Conservation (phyloP, 441 rosid genomes). For the Populus tomentosa region DNA sequence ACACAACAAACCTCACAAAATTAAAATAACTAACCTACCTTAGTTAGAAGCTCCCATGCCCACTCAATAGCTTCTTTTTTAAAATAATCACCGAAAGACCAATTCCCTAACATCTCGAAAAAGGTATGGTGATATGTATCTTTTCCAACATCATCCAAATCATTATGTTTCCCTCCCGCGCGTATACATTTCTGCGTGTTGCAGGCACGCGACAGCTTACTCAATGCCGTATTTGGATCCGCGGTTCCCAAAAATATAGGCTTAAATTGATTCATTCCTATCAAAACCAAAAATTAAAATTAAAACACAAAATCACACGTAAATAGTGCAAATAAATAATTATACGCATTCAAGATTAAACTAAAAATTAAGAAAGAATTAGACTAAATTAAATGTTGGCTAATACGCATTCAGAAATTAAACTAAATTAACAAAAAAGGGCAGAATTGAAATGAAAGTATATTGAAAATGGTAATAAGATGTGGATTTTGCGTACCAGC, state of each 20-base stretch:
- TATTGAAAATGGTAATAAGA: neutral
- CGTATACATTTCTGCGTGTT: constrained; percentile 98
- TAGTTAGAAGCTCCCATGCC: constrained; percentile 95
- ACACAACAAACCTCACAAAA: neutral
- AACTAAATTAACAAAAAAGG: neutral
- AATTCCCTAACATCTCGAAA: constrained; percentile 98
- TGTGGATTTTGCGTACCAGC: constrained; percentile 47
- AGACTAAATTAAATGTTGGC: neutral
- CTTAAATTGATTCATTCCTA: constrained; percentile 96
- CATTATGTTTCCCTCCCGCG: constrained; percentile 98
- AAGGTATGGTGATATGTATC: constrained; percentile 98
- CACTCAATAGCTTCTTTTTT: constrained; percentile 88
- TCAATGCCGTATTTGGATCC: constrained; percentile 74
- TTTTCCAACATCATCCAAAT: constrained; percentile 97
- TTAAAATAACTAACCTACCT: constrained; percentile 30
- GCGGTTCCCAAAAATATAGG: constrained; percentile 89
- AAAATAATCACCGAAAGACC: constrained; percentile 98
- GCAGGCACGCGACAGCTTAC: constrained; percentile 75
- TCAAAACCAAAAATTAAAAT: neutral
- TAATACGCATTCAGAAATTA: neutral
- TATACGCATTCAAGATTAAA: neutral
- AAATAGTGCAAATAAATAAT: neutral
- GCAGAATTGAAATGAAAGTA: neutral
- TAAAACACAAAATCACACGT: neutral
- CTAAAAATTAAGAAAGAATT: neutral